Evolutionary conservation across 2,329 filamentous ascomycete species (phyloP), one percentile per base, ranked within the genome.

Genomic region (Aphanocladium album): DNA sequence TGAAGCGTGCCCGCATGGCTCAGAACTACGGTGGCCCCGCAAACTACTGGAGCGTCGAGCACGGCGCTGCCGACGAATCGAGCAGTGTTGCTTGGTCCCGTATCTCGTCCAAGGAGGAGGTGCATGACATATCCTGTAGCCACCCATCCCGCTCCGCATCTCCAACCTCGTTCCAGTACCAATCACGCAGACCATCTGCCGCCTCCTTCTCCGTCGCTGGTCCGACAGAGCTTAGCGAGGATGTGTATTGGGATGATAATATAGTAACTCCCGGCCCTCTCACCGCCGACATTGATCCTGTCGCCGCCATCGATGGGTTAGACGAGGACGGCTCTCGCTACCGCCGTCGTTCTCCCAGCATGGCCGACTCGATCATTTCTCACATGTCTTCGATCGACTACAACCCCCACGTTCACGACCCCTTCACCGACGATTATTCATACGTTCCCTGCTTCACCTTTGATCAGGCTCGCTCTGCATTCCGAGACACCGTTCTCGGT

Each of bases 381-480:
- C 81, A 87, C 74, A 85, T 88, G 82, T 88, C 85, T 3, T 86
- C 84, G 0, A 74, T 88, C 41, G 85, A 88, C 68, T 84, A 79
- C 69, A 82, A 82, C 66, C 71, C 76, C 9, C 80, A 79, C 47
- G 74, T 79, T 14, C 86, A 89, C 63, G 85, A 89, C 64, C 80
- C 85, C 1, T 86, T 91, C 62, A 89, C 91, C 39, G 91, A 96
- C 67, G 93, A 98, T 71, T 91, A 91, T 73, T 91, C 89, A 39
- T 96, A 95, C 69, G 93, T 98, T 17, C 95, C 95, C 17, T 92
- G 93, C 75, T 90, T 99, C 76, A 96, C 93, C 0, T 82, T 96
- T 39, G 84, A 89, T 27, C 87, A 93, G 71, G 89, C 93, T 16
- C 87, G 93, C 33, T 86, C 85, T 41, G 89, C 91, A 0, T 98